phyloP scores from a whole-genome alignment of 2,329 filamentous ascomycete genomes.

The Fusarium agapanthi region DNA sequence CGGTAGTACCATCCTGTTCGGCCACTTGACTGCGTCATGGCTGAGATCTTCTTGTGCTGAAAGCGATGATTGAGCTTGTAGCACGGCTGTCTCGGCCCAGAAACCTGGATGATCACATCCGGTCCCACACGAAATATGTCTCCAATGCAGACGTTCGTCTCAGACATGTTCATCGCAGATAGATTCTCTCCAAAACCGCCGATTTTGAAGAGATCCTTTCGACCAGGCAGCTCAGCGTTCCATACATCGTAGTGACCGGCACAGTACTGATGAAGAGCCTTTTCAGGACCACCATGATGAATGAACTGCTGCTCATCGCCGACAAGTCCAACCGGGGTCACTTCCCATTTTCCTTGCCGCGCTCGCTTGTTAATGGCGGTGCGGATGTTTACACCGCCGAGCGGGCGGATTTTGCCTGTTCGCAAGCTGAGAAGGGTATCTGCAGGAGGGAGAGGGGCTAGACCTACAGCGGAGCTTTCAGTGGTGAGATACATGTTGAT shows the following conservation, averaged over 20 bases:
- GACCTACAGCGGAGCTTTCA: slow-evolving; percentile 14
- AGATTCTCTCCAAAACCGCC: slow-evolving; percentile 33
- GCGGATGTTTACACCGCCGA: slow-evolving; percentile 26
- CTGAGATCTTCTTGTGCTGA: slow-evolving; percentile 26
- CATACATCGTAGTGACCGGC: slow-evolving; percentile 23
- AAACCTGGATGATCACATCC: slow-evolving; percentile 23
- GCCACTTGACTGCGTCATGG: slow-evolving; percentile 15
- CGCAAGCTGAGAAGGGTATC: slow-evolving; percentile 26
- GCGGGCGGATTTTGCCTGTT: slow-evolving; percentile 25
- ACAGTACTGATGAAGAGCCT: slow-evolving; percentile 31
- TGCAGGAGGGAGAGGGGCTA: slow-evolving; percentile 19
- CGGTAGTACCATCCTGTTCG: slow-evolving; percentile 32
- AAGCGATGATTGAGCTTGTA: slow-evolving; percentile 36
- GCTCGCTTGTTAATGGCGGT: slow-evolving; percentile 31
- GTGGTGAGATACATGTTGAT: neutral
- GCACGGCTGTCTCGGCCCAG: slow-evolving; percentile 29
- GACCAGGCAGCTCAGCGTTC: slow-evolving; percentile 20
- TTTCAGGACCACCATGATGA: slow-evolving; percentile 26
- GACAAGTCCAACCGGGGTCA: slow-evolving; percentile 15
- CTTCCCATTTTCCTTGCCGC: slow-evolving; percentile 15
- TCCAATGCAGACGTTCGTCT: slow-evolving; percentile 32
- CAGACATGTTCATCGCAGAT: slow-evolving; percentile 17
- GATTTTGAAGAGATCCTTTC: slow-evolving; percentile 19
- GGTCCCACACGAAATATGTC: slow-evolving; percentile 19
- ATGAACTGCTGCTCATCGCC: slow-evolving; percentile 29